A percentile compares a stretch with the other conserved stretches of the same genome.
phyloP scores from a whole-genome alignment of 1,284 basidiomycete species.

The Ceratobasidium sp. region DNA sequence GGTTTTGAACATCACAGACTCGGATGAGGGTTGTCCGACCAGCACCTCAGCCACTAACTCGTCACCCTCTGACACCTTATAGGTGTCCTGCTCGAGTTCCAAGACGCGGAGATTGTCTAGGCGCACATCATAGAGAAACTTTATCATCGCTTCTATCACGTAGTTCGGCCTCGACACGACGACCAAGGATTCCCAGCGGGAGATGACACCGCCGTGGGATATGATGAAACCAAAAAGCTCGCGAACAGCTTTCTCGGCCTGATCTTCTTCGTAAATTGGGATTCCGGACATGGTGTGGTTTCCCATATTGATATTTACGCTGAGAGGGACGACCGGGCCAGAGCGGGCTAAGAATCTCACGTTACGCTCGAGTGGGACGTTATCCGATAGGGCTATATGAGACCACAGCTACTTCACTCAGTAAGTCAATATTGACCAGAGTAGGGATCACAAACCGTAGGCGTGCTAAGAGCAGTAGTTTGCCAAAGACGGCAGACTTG shows the following conservation, averaged over 20 bases:
- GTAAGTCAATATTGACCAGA: neutral
- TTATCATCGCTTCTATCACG: neutral
- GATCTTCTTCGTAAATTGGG: neutral
- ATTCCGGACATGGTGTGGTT: too few relatives aligned
- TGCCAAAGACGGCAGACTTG: constrained; percentile 13
- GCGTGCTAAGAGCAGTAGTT: neutral
- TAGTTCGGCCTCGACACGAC: neutral
- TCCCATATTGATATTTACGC: neutral
- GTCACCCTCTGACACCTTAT: neutral
- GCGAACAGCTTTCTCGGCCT: too few relatives aligned
- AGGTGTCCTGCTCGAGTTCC: neutral
- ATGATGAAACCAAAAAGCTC: neutral
- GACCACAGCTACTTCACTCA: neutral
- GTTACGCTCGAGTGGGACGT: neutral
- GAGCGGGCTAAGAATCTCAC: neutral
- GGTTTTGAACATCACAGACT: neutral
- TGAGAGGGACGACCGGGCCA: neutral
- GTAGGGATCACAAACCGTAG: neutral
- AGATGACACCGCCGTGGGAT: neutral
- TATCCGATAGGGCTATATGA: neutral
- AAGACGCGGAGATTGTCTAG: neutral
- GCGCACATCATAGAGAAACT: neutral
- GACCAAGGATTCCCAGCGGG: neutral
- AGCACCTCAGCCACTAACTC: neutral
- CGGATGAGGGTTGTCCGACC: too few relatives aligned